Conservation (phyloP, 352 stramenopile species). For the Phytophthora ohioensis region DNA sequence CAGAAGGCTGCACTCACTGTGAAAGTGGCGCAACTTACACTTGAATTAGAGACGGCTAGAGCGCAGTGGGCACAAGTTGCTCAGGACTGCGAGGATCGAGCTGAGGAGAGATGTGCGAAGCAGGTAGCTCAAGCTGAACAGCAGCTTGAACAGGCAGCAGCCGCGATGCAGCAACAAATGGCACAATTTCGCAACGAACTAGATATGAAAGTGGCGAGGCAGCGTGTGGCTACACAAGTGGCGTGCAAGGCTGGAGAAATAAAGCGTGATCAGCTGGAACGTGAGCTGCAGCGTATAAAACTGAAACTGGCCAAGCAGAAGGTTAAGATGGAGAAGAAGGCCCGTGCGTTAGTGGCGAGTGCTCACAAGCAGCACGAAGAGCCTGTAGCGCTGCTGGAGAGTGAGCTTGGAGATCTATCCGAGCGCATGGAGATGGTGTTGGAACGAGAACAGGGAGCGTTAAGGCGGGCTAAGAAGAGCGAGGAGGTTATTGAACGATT, state of each 20-base stretch:
- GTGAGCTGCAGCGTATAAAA: conserved; percentile 29
- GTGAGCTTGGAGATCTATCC: conserved; percentile 29
- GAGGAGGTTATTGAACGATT: conserved; percentile 31
- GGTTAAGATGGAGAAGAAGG: conserved; percentile 63
- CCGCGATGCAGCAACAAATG: conserved; percentile 49
- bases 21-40: conserved; percentile 42
- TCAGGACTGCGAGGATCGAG: conserved; percentile 27
- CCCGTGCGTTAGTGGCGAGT: conserved; percentile 44
- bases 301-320: conserved; percentile 54
- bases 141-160: conserved; percentile 39
- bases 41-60: conserved; percentile 42
- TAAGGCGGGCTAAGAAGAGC: conserved; percentile 23
- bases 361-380: conserved; percentile 33
- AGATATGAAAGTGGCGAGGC: conserved; percentile 33
- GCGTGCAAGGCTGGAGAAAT: conserved; percentile 41
- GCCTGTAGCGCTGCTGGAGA: conserved; percentile 22
- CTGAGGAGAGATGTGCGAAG: conserved; percentile 19
- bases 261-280: conserved; percentile 36
- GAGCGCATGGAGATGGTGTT: conserved; percentile 24
- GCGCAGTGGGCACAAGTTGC: conserved; percentile 35
- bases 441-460: conserved; percentile 23
- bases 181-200: conserved; percentile 36
- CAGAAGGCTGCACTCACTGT: conserved; percentile 44
- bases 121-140: conserved; percentile 30
- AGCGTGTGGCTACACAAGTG: conserved; percentile 42